Evolutionary conservation across 2,329 filamentous ascomycete genomes (phyloP), one percentile per base, ranked within the genome.

Genomic region (Pyrenochaeta sp.): DNA sequence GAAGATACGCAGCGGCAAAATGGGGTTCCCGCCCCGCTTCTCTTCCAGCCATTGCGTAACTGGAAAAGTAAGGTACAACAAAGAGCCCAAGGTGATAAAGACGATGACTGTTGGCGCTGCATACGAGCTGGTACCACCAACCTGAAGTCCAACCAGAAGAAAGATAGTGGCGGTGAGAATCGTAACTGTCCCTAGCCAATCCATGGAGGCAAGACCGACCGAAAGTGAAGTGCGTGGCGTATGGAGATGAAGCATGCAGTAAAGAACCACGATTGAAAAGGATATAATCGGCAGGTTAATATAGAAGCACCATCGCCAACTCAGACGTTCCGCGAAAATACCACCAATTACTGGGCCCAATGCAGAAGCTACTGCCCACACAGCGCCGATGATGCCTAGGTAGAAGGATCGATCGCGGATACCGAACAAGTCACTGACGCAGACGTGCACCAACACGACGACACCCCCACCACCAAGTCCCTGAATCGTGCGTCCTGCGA

Each of bases 1-100:
- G 73, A 90, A 90, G 1, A 91, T 79, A n/a, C 79, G 80, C n/a
- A 90, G 72, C 0, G 89, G 90, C 68, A 91, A 87, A n/a, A 92
- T 78, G 0, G 90, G 89, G 51, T 85, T 18, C 83, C 87, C 27
- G 86, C 67, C 54, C 78, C 81, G 75, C 79, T 83, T 76, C 89
- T 53, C 79, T 76, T 15, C 87, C 86, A 82, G 81, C 75, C 82
- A 83, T 74, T 92, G 89, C 49, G 84, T 83, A 46, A 85, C 66
- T 15, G 88, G 69, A 63, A 91, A 85, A 0, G 80, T 50, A 17
- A 77, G 54, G 10, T 77, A 78, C 57, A 79, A 75, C 0, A 81
- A 35, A 3, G 67, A 60, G 0, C 83, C 83, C 40, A 84, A 75
- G 0, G 83, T 67, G 14, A 86, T 75, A 18, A 85, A 69, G 44